Percentiles rank a stretch among this genome's conserved stretches.
Evolutionary conservation across 2,329 filamentous ascomycete species (phyloP).

Genomic region (Fusarium sp.): DNA sequence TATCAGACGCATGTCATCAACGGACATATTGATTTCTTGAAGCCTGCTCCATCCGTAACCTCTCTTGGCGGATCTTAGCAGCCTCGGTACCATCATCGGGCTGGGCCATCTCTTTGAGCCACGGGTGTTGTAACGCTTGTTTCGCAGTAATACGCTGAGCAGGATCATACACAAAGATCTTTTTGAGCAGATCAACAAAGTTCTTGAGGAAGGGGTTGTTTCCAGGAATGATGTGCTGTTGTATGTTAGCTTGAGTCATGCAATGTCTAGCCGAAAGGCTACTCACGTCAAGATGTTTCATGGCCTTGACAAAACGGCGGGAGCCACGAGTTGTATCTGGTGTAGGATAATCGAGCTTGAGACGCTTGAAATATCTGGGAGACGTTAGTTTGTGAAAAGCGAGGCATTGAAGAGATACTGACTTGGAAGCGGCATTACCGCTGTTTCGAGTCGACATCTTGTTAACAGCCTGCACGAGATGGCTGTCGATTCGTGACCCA

Average conservation of each 20-base stretch:
- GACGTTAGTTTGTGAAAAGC: slow-evolving; percentile 42
- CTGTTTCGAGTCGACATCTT: slow-evolving; percentile 67
- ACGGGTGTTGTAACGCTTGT: slow-evolving; percentile 73
- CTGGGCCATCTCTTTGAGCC: slow-evolving; percentile 73
- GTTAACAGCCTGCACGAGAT: slow-evolving; percentile 63
- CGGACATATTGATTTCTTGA: slow-evolving; percentile 44
- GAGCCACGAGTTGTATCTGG: slow-evolving; percentile 73
- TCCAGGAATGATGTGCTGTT: slow-evolving; percentile 72
- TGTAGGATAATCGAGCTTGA: slow-evolving; percentile 73
- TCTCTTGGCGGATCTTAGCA: slow-evolving; percentile 69
- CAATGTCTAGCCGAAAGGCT: background rate
- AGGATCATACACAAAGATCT: slow-evolving; percentile 77
- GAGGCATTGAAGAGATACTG: slow-evolving; percentile 43
- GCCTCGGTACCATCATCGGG: slow-evolving; percentile 77
- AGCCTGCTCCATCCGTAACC: slow-evolving; percentile 57
- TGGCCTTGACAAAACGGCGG: slow-evolving; percentile 75
- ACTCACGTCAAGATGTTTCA: slow-evolving; percentile 73
- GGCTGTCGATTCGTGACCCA: slow-evolving; percentile 67
- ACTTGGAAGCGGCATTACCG: slow-evolving; percentile 74
- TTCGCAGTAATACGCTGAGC: slow-evolving; percentile 74
- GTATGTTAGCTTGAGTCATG: slow-evolving; percentile 8
- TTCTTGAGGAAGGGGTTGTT: slow-evolving; percentile 69
- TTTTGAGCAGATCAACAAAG: slow-evolving; percentile 72
- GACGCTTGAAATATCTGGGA: slow-evolving; percentile 73
- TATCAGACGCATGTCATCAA: slow-evolving; percentile 30